A percentile compares a stretch with the other conserved stretches of the same genome.
Conservation (phyloP, 2,329 filamentous ascomycete genomes). For the Diaporthe ampelina region DNA sequence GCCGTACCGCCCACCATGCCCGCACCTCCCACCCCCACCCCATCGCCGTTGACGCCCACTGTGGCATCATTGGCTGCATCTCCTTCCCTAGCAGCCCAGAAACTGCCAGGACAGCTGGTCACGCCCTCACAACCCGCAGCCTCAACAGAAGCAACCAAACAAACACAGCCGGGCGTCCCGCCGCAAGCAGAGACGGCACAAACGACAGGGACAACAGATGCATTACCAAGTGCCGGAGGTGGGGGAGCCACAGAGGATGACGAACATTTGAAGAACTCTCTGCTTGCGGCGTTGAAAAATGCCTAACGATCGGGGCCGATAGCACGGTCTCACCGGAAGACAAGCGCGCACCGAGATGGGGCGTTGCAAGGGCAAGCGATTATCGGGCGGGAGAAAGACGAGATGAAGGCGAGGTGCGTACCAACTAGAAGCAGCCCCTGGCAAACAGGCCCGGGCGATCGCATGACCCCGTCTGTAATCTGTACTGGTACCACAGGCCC, state of each 20-base stretch:
- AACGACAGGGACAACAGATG: background rate
- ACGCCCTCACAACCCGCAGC: slow-evolving; percentile 30
- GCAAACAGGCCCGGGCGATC: slow-evolving; percentile 33
- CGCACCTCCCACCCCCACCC: slow-evolving; percentile 22
- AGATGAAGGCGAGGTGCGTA: slow-evolving; percentile 27
- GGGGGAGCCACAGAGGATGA: slow-evolving; percentile 20
- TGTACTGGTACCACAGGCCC: slow-evolving; percentile 5
- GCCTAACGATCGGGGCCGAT: background rate
- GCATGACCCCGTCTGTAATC: slow-evolving; percentile 8
- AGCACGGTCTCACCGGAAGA: no score
- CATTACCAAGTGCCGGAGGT: background rate
- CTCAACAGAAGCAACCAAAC: slow-evolving; percentile 37
- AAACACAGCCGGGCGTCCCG: slow-evolving; percentile 37
- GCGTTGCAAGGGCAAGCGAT: slow-evolving; percentile 34
- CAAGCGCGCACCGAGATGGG: slow-evolving; percentile 8
- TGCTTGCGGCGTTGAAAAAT: slow-evolving; percentile 34
- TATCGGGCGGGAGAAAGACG: background rate
- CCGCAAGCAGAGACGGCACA: slow-evolving; percentile 37
- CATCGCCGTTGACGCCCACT: slow-evolving; percentile 14
- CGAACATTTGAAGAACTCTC: slow-evolving; percentile 26
- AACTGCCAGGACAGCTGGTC: slow-evolving; percentile 25
- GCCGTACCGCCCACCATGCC: slow-evolving; percentile 25
- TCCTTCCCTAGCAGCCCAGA: slow-evolving; percentile 33
- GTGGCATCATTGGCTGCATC: slow-evolving; percentile 33
- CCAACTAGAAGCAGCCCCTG: background rate